These are phyloP conservation scores for Pseudogymnoascus sp. DNA, from an alignment of 2,329 filamentous ascomycete genomes.

Conservation along the genomic window DNA sequence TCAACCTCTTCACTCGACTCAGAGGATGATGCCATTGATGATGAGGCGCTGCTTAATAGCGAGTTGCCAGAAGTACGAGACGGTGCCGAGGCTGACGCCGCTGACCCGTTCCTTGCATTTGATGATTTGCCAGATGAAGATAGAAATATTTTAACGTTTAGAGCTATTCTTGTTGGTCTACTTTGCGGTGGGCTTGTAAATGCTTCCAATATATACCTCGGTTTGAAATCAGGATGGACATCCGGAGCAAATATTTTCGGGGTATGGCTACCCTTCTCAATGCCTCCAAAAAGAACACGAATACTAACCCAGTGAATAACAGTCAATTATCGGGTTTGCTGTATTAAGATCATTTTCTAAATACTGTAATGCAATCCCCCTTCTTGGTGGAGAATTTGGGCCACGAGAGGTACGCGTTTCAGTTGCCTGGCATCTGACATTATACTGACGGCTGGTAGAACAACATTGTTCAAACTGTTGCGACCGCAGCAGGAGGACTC, in stretches of 20 bases:
- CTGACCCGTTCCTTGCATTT: neutral
- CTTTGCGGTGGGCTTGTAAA: slow-evolving; percentile 4
- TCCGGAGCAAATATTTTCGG: slow-evolving; percentile 2
- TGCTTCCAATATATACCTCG: slow-evolving; percentile 3
- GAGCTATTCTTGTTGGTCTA: neutral
- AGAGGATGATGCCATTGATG: neutral
- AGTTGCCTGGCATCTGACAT: neutral
- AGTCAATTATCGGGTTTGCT: slow-evolving; percentile 1
- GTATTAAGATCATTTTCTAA: slow-evolving; percentile 4
- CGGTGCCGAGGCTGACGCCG: neutral
- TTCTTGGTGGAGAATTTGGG: neutral
- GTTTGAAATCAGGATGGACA: slow-evolving; percentile 1
- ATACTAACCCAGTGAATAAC: neutral
- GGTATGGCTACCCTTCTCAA: neutral
- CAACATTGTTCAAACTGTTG: slow-evolving; percentile 40
- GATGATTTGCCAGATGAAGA: slow-evolving; percentile 5
- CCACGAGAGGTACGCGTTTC: neutral
- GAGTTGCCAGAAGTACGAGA: neutral
- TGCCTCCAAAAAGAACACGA: neutral
- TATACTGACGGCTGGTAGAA: slow-evolving; percentile 40
- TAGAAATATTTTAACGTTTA: slow-evolving; percentile 1
- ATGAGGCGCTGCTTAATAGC: neutral
- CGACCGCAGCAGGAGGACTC: slow-evolving; percentile 38
- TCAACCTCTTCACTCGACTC: neutral
- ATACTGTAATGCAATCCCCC: neutral